These are phyloP conservation scores for Aspergillus heteromorphus DNA, from an alignment of 495 filamentous ascomycete genomes.

Conservation along the genomic window DNA sequence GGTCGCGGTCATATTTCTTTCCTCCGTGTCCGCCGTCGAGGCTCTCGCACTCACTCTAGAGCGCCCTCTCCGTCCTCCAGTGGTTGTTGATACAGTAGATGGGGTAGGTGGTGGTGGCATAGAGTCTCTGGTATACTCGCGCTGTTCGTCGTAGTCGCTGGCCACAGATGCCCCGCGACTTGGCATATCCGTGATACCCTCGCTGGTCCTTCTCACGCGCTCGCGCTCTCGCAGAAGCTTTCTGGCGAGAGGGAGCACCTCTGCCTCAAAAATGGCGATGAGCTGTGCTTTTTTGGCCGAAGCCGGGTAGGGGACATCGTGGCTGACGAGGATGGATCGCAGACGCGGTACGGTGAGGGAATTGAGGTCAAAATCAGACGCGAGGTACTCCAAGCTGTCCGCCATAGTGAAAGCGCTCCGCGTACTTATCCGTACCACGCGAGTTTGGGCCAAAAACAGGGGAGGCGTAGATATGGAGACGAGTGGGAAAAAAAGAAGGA, in stretches of 20 bases:
- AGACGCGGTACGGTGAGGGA: conserved; percentile 79
- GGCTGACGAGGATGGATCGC: conserved; percentile 80
- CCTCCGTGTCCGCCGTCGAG: conserved; percentile 35
- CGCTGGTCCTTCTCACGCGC: conserved; percentile 70
- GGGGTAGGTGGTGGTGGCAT: conserved; percentile 45
- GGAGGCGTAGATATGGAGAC: conserved; percentile 4
- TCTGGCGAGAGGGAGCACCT: conserved; percentile 70
- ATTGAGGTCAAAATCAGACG: conserved; percentile 75
- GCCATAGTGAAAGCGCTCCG: conserved; percentile 43
- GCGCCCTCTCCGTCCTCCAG: conserved; percentile 33
- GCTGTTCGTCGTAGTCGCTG: conserved; percentile 37
- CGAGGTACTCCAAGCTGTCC: conserved; percentile 75
- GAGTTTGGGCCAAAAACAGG: background rate
- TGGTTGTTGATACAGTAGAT: conserved; percentile 39
- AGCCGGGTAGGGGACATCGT: conserved; percentile 78
- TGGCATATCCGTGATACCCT: conserved; percentile 77
- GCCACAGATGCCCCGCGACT: conserved; percentile 49
- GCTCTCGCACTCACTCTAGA: conserved; percentile 35
- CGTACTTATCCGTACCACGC: background rate
- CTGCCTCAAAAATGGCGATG: conserved; percentile 72
- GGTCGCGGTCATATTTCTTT: conserved; percentile 25
- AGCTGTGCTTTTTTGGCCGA: conserved; percentile 86
- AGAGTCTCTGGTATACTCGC: conserved; percentile 29
- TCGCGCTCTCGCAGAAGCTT: conserved; percentile 69
- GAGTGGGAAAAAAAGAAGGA: background rate